Conservation (phyloP, 768 basidiomycete genomes). For the Mrakia gelida region DNA sequence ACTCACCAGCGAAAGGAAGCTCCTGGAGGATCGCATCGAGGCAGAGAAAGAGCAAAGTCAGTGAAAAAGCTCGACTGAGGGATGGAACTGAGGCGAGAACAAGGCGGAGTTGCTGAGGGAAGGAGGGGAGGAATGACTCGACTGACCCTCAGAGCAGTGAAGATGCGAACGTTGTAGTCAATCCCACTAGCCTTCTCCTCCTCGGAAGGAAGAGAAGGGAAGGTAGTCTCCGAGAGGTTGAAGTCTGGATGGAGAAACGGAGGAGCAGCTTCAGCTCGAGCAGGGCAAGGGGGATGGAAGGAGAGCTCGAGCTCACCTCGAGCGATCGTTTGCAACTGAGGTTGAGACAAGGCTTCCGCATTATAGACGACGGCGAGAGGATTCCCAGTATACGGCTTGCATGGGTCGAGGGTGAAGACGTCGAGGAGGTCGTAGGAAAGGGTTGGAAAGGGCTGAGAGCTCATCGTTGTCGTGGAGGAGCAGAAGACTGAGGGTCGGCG, state of each 20-base stretch:
- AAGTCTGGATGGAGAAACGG: not conserved
- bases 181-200: not conserved
- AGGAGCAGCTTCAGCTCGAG: not conserved
- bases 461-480: not conserved
- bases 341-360: not conserved
- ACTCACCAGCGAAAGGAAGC: not conserved
- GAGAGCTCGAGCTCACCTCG: not conserved
- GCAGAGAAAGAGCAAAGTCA: not conserved
- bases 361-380: constrained; percentile 21
- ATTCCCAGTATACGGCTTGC: constrained; percentile 10
- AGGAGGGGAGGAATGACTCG: not conserved
- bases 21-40: not conserved
- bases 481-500: no score
- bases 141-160: not conserved
- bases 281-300: not conserved
- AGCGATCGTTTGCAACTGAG: constrained; percentile 7
- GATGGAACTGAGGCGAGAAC: not conserved
- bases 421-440: constrained; percentile 10
- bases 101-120: not conserved
- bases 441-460: not conserved
- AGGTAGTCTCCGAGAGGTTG: constrained; percentile 22
- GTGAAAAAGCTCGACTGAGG: no score
- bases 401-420: constrained; percentile 5
- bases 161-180: constrained; percentile 1
- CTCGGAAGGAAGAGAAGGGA: not conserved